Evolutionary conservation across 305 asterid genomes (phyloP), one percentile per base, ranked within the genome.

Genomic region (Fraxinus floribunda): DNA sequence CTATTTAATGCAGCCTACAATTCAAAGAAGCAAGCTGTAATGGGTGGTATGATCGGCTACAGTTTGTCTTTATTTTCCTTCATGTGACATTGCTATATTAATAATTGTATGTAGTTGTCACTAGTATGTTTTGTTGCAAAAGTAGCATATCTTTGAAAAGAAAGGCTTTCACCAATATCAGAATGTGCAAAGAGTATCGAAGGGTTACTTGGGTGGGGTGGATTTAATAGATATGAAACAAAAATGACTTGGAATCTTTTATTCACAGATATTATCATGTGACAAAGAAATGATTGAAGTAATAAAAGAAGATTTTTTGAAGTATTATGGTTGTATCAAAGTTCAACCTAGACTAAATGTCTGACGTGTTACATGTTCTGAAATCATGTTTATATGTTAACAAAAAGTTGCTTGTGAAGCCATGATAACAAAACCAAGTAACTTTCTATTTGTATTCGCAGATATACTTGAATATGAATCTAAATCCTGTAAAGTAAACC

Each of bases 1-100:
- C 82, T 96, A 80, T 96, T 94, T 86, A 92, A 91, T 86, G 98
- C 97, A 84, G 99, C 98, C 64, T 96, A 96, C 90, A 92, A 91
- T 80, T 93, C 99, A 85, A 96, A 96, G 93, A 92, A 89, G 88
- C 98, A 91, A 88, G 99, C 99, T 64, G 85, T 96, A 38, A 86
- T 96, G 93, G 92, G 46, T 87, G 98, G 99, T 96, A 86, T 77
- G 91, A 81, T 85, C 73, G 16, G 57, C 82, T 26, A 64, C 55
- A 72, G 22, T 79, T 60, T 22, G 55, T 30, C 52, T 35, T 57
- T 66, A 7, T 35, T 85, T 73, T 49, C 72, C 75, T 78, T 80
- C 75, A 24, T 41, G 78, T 26, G 29, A 29, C 41, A 64, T 18
- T 68, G 74, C 44, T 46, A n/a, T 81, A 46, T 52, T 81, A 44